A percentile compares a stretch with the other conserved stretches of the same genome.
Evolutionary conservation across 1,139 yeast genomes (phyloP).

Genomic region (Trichomonascaceae sp.): DNA sequence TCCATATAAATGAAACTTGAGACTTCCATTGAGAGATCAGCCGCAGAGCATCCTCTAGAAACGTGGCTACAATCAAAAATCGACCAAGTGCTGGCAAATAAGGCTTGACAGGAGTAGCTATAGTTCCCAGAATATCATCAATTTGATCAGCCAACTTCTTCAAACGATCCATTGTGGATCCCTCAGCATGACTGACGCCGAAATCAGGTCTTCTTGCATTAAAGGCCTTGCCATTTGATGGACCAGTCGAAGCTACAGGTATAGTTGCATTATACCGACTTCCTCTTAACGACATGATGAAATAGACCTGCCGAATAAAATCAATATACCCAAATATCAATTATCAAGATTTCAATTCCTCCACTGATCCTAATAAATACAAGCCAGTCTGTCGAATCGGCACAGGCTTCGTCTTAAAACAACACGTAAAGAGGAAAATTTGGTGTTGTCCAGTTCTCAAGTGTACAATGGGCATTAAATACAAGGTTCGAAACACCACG

Average conservation of each 20-base stretch:
- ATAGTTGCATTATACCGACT: slow-evolving; percentile 1
- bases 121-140: slow-evolving; percentile 31
- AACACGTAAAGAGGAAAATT: neutral
- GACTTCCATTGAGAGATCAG: slow-evolving; percentile 86
- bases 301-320: neutral
- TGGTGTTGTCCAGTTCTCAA: neutral
- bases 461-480: neutral
- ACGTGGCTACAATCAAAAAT: slow-evolving; percentile 87
- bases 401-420: neutral
- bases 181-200: slow-evolving; percentile 3
- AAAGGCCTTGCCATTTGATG: slow-evolving; percentile 1
- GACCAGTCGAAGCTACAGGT: slow-evolving; percentile 1
- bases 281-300: slow-evolving; percentile 7
- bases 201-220: slow-evolving; percentile 5
- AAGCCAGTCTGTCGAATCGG: neutral
- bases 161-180: slow-evolving; percentile 9
- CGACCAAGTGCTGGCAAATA: slow-evolving; percentile 75
- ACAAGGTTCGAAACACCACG: neutral
- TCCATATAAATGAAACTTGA: slow-evolving; percentile 79
- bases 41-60: slow-evolving; percentile 83
- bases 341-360: neutral
- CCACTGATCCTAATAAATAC: neutral
- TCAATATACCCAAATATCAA: too few species aligned
- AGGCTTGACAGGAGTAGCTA: slow-evolving; percentile 37
- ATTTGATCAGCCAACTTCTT: slow-evolving; percentile 26